Percentiles rank a stretch among this genome's conserved stretches.
Evolutionary conservation across 176 grass and related monocot genomes (phyloP).

Genomic region (Oryza glumipatula): DNA sequence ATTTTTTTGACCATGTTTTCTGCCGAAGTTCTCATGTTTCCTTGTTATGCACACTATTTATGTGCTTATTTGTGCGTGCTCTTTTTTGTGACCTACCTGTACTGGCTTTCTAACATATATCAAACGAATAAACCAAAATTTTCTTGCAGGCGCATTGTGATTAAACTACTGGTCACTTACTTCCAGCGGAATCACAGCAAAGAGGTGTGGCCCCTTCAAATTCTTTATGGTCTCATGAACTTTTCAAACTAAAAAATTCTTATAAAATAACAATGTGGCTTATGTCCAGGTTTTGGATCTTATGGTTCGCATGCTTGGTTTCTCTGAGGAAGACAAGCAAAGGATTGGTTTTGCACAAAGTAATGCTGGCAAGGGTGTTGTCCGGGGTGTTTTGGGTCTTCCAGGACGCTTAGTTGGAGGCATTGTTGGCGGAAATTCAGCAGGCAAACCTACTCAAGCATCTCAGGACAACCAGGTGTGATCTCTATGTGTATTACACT

Average conservation of each 20-base stretch:
- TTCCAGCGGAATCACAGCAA: slow-evolving; percentile 94
- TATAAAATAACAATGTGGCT: not conserved
- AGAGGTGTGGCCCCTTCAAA: slow-evolving; percentile 63
- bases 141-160: slow-evolving; percentile 84
- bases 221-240: slow-evolving; percentile 2
- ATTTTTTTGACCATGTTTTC: not conserved
- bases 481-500: slow-evolving; percentile 13
- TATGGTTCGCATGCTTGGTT: slow-evolving; percentile 97
- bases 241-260: not conserved
- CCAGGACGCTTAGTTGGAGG: slow-evolving; percentile 83
- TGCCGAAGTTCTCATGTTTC: not conserved
- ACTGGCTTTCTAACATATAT: not conserved
- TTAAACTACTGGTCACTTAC: slow-evolving; percentile 91
- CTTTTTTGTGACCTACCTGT: not conserved
- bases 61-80: not conserved
- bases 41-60: not conserved
- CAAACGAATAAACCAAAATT: slow-evolving; percentile 22
- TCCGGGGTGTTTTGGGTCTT: slow-evolving; percentile 83
- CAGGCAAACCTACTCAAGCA: slow-evolving; percentile 49
- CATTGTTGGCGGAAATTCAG: slow-evolving; percentile 61
- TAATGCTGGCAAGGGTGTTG: slow-evolving; percentile 74
- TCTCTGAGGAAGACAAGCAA: slow-evolving; percentile 92
- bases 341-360: slow-evolving; percentile 87
- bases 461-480: slow-evolving; percentile 72
- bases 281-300: slow-evolving; percentile 77